phyloP scores from a whole-genome alignment of 257 asterid species.

The Pogostemon cablin region DNA sequence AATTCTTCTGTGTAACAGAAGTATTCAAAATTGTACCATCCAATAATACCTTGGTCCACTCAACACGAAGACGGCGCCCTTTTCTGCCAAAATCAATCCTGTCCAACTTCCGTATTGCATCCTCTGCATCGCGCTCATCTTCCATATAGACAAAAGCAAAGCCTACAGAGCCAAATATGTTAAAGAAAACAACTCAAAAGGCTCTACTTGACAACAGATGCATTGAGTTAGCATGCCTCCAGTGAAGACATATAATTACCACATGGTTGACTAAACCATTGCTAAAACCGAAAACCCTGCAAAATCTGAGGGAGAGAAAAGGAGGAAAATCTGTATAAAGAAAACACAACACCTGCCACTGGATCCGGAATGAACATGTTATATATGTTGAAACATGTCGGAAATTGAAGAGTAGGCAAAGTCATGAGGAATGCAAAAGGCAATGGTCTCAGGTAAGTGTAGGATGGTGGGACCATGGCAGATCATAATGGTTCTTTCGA shows the following conservation, averaged over 20 bases:
- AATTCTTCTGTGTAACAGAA: background rate
- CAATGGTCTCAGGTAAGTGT: conserved; percentile 88
- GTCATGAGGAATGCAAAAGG: conserved; percentile 94
- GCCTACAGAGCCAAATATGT: conserved; percentile 52
- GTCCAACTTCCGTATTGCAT: conserved; percentile 89
- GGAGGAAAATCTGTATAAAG: conserved; percentile 44
- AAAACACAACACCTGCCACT: conserved; percentile 94
- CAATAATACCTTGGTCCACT: conserved; percentile 80
- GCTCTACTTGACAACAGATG: conserved; percentile 30
- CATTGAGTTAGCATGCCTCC: conserved; percentile 43
- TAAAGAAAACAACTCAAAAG: conserved; percentile 36
- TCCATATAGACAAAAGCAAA: conserved; percentile 94
- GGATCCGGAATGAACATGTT: conserved; percentile 88
- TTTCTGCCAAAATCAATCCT: conserved; percentile 83
- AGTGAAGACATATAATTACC: conserved; percentile 40
- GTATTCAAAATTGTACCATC: conserved; percentile 8
- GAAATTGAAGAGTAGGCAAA: conserved; percentile 85
- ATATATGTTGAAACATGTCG: conserved; percentile 86
- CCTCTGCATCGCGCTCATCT: conserved; percentile 96
- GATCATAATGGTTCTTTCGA: conserved; percentile 88
- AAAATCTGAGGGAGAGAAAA: conserved; percentile 46
- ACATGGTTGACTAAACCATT: conserved; percentile 44
- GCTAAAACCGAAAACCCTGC: conserved; percentile 56
- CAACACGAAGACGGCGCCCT: conserved; percentile 84
- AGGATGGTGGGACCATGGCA: conserved; percentile 81